These are phyloP conservation scores for Vicia sativa DNA, from an alignment of 306 rosid species.

Conservation along the genomic window DNA sequence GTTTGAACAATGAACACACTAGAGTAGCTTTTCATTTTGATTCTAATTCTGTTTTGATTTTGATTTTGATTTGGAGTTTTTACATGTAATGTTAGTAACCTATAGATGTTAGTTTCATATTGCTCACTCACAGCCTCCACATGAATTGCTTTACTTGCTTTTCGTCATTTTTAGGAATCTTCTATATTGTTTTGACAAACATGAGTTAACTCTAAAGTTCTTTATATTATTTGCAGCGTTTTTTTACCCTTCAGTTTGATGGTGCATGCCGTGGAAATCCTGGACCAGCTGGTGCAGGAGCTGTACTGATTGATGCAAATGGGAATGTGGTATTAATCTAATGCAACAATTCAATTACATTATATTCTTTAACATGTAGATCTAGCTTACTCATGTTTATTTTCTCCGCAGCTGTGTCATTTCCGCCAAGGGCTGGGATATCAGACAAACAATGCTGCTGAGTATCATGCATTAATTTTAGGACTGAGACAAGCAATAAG, in stretches of 20 bases:
- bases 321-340: constrained; percentile 48
- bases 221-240: constrained; percentile 47
- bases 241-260: constrained; percentile 71
- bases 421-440: constrained; percentile 80
- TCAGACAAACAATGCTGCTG: constrained; percentile 76
- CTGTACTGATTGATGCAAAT: constrained; percentile 67
- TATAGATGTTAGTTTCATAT: too few species aligned
- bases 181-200: background rate
- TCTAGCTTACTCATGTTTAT: constrained; percentile 20
- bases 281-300: constrained; percentile 93
- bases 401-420: constrained; percentile 58
- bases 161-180: background rate
- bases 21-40: too few species aligned
- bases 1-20: too few species aligned
- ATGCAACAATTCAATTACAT: background rate
- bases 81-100: too few species aligned
- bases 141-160: background rate
- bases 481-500: constrained; percentile 73
- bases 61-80: too few species aligned
- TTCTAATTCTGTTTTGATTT: too few species aligned
- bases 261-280: constrained; percentile 97
- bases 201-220: too few species aligned
- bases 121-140: too few species aligned
- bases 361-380: constrained; percentile 4
- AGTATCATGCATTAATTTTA: constrained; percentile 73